Percentiles rank a stretch among this genome's conserved stretches.
Evolutionary conservation across 495 filamentous ascomycete species (phyloP).

Genomic region (Xeromyces bisporus): DNA sequence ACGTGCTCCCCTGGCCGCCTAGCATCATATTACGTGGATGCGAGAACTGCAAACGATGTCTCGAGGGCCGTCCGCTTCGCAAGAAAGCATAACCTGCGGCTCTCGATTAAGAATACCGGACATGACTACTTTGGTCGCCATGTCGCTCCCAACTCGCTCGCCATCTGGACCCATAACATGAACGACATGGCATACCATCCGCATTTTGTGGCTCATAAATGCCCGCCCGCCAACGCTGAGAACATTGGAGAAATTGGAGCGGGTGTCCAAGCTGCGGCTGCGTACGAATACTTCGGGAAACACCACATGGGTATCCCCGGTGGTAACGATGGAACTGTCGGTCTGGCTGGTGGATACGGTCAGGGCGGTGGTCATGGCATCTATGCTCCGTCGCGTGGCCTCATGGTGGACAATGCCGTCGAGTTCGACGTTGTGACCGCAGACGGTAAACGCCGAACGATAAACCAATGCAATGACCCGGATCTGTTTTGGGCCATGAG

Average conservation of each 20-base stretch:
- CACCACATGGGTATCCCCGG: slow-evolving; percentile 34
- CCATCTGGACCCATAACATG: slow-evolving; percentile 44
- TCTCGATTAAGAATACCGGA: slow-evolving; percentile 56
- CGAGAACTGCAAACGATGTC: too few relatives aligned
- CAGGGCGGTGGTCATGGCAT: slow-evolving; percentile 26
- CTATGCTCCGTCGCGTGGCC: slow-evolving; percentile 8
- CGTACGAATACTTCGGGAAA: slow-evolving; percentile 30
- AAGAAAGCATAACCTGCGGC: slow-evolving; percentile 35
- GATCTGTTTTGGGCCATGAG: slow-evolving; percentile 47
- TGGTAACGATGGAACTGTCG: slow-evolving; percentile 32
- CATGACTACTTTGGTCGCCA: slow-evolving; percentile 48
- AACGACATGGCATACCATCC: slow-evolving; percentile 30
- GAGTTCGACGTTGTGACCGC: slow-evolving; percentile 37
- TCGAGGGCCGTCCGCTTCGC: slow-evolving; percentile 49
- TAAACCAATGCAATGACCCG: slow-evolving; percentile 28
- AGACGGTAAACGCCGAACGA: slow-evolving; percentile 34
- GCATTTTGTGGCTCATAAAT: slow-evolving; percentile 18
- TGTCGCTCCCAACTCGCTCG: slow-evolving; percentile 36
- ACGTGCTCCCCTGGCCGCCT: too few relatives aligned
- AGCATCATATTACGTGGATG: too few relatives aligned
- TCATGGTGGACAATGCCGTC: slow-evolving; percentile 28
- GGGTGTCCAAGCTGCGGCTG: slow-evolving; percentile 35
- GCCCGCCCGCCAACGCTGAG: slow-evolving; percentile 37
- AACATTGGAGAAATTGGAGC: slow-evolving; percentile 40
- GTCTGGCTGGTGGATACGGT: slow-evolving; percentile 25